These are phyloP conservation scores for Acanthamoeba quina DNA, from an alignment of 208 protist genomes.

Conservation along the genomic window DNA sequence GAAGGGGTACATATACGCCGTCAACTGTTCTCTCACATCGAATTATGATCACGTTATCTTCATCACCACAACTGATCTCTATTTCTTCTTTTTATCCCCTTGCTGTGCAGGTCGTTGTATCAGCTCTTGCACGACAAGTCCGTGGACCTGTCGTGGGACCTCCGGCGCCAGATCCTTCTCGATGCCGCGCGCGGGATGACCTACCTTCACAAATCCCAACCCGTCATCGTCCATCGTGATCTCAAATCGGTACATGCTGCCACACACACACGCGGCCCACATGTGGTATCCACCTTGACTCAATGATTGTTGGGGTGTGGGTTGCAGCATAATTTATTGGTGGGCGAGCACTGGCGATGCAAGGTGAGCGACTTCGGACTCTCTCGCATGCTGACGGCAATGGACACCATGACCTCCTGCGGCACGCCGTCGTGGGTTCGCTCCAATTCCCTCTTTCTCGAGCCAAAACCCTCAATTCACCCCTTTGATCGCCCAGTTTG, in stretches of 20 bases:
- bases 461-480: not conserved
- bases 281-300: not conserved
- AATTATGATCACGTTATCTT: not conserved
- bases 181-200: constrained; percentile 61
- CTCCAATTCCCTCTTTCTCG: not conserved
- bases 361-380: constrained; percentile 68
- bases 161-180: constrained; percentile 64
- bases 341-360: constrained; percentile 52
- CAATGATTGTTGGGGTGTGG: not conserved
- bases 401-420: constrained; percentile 71
- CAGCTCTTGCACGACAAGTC: constrained; percentile 67
- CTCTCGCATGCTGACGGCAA: constrained; percentile 23
- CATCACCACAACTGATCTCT: not conserved
- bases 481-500: not conserved
- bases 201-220: constrained; percentile 70
- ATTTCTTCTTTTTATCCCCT: not conserved
- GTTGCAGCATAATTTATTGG: constrained; percentile 58
- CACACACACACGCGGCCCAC: too few species aligned
- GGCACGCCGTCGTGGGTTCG: constrained; percentile 68
- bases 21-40: not conserved
- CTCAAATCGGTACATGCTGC: constrained; percentile 37
- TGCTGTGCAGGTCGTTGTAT: constrained; percentile 7
- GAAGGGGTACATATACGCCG: not conserved
- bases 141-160: constrained; percentile 58
- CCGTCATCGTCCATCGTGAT: constrained; percentile 67